Base-by-base conservation (phyloP, 1,139 yeast genomes). In the Candida dubliniensis region DNA sequence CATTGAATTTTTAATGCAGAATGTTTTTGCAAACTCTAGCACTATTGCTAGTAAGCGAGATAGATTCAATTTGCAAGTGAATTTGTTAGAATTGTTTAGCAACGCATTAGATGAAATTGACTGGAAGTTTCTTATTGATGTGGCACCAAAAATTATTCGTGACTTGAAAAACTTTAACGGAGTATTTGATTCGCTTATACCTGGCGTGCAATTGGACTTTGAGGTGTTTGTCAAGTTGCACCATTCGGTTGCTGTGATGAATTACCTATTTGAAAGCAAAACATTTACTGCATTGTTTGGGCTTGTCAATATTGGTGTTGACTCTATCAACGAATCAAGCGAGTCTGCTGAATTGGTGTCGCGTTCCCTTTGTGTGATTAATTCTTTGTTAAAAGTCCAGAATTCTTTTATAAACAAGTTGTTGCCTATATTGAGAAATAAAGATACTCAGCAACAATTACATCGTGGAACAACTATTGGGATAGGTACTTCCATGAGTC, bases 181-280 rank as follows among this genome's bases (percentile, higher is more conserved):
- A 15, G 61, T 83, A 18, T 77, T 82, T 11, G 74, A 66, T 10
- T 54, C 59, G 2, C 52, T 58, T 9, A 48, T 58, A 10, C 51
- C 58, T 1, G 52, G 53, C 24, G 41, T 57, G 26, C 48, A 49
- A 13, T 35, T 67, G 15, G 61, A 64, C 40, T 71, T 68, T 44
- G 64, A 65, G 3, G 48, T 56, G 15, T 78, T 66, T 50, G 59
- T 76, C 2, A 75, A 71, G 48, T 74, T 81, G 26, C 90, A 87
- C 48, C 93, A 93, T 10, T 85, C 90, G 2, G 71, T 87, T 2
- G 80, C 85, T 4, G 69, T 80, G 1, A 62, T 88, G 62, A 82
- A 81, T 51, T 81, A 71, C 53, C 54, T 87, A 11, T 87, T 82
- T 57, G 79, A 79, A 33, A 84, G 79, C 38, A 75, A 74, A 43